Evolutionary conservation across 192 early-diverging fungal genomes (phyloP).

Genomic region (Phlyctochytrium planicorne): DNA sequence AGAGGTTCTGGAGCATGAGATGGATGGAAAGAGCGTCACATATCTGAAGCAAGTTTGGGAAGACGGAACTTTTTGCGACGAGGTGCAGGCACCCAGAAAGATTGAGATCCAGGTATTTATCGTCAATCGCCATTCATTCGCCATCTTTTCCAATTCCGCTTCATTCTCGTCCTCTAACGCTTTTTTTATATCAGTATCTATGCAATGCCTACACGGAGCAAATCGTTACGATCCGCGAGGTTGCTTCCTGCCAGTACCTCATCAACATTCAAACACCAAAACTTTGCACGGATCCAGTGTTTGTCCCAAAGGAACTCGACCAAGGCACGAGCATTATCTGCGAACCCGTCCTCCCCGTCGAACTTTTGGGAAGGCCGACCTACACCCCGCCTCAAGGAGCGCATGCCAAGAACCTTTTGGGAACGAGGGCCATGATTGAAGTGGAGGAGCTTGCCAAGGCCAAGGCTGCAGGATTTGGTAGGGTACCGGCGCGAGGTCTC

Average conservation of each 20-base stretch:
- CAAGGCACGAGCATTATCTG: background rate
- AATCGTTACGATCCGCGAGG: constrained; percentile 65
- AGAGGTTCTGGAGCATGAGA: background rate
- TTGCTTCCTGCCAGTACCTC: constrained; percentile 68
- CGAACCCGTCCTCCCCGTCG: constrained; percentile 2
- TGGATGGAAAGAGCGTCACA: background rate
- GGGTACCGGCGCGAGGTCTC: background rate
- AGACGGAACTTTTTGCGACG: constrained; percentile 72
- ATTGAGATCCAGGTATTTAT: constrained; percentile 62
- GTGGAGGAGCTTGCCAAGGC: background rate
- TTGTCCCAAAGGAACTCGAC: constrained; percentile 1
- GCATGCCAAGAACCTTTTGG: background rate
- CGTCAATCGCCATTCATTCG: background rate
- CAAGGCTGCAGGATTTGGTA: background rate
- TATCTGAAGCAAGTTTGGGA: constrained; percentile 44
- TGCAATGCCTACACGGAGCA: constrained; percentile 45
- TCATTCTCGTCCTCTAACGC: background rate
- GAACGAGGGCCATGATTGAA: background rate
- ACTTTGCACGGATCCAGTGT: constrained; percentile 54
- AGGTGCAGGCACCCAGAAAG: constrained; percentile 58
- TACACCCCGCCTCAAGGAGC: background rate
- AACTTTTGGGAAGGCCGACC: background rate
- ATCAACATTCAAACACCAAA: constrained; percentile 70
- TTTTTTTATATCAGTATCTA: constrained; percentile 68
- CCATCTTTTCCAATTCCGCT: background rate